Evolutionary conservation across 2,329 filamentous ascomycete genomes (phyloP), one percentile per base, ranked within the genome.

Genomic region (Cytospora paraplurivora): DNA sequence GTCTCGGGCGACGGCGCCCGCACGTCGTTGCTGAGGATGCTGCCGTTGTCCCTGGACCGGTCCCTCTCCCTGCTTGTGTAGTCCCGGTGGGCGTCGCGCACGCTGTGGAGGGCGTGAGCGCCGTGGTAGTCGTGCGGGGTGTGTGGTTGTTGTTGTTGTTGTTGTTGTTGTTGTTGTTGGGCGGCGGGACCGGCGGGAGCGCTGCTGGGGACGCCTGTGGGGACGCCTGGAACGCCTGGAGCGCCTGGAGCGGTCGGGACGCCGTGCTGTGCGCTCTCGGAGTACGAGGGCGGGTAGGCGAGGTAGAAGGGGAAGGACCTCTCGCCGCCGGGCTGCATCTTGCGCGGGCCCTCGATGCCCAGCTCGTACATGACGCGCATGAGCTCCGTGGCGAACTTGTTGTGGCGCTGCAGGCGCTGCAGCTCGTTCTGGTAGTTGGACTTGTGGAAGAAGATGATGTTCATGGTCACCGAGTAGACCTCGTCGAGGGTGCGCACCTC

Each of bases 401-500:
- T 97, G 71, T 95, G 91, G 19, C 94, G 87, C 69, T 90, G 91
- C 2, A 98, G 84, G 78, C 94, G 93, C 32, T 97, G 82, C 52
- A 96, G 82, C 74, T 98, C 94, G 73, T 97, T 97, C 74, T 98
- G 94, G 85, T 91, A 97, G 75, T 94, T 97, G 64, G 90, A 92
- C 76, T 97, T 97, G 84, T 97, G 96, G 81, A 97, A 97, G 81
- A 97, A 97, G 71, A 97, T 88, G 62, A 98, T 87, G 76, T 97
- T 97, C 72, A 97, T 84, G 4, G 88, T 93, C 72, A 96, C 88
- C 7, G 89, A 91, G 73, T 94, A 92, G 41, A 93, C 91, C 70
- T 97, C 89, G 32, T 88, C 87, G 58, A 98, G 88, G 10, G 87
- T 86, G 32, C 85, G 86, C 69, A 98, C 82, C 72, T 89, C 86